Percentiles rank a stretch among this genome's conserved stretches.
phyloP scores from a whole-genome alignment of 345 rosid genomes.

The Eucalyptus regnans region DNA sequence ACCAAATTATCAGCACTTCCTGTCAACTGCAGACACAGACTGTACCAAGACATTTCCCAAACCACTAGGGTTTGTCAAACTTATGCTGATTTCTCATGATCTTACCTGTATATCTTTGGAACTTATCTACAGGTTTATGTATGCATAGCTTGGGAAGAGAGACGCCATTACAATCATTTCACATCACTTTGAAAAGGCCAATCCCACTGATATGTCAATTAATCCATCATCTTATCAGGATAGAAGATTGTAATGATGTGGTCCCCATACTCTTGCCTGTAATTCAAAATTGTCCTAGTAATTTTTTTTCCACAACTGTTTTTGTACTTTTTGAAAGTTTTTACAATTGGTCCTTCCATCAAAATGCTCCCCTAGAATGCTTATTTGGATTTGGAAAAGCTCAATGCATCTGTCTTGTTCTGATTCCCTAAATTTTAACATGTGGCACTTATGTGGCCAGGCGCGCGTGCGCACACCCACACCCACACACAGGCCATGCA shows the following conservation, averaged over 20 bases:
- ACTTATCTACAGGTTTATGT: neutral
- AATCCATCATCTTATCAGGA: neutral
- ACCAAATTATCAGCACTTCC: neutral
- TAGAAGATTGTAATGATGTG: neutral
- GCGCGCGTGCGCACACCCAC: rapidly evolving
- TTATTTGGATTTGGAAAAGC: neutral
- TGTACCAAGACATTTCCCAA: neutral
- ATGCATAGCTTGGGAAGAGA: neutral
- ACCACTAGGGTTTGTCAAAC: neutral
- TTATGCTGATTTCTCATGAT: neutral
- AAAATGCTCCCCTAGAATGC: neutral
- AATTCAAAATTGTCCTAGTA: neutral
- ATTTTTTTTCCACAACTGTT: neutral
- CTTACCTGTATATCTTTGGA: neutral
- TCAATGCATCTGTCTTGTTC: neutral
- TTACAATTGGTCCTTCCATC: neutral
- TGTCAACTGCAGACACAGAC: neutral
- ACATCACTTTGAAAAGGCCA: neutral
- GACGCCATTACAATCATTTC: neutral
- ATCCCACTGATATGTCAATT: neutral
- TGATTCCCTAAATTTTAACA: neutral
- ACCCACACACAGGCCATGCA: neutral
- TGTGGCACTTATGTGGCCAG: neutral
- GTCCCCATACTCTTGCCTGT: neutral
- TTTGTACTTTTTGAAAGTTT: neutral